These are phyloP conservation scores for Talaromyces sp. DNA, from an alignment of 2,329 filamentous ascomycete species.

Conservation along the genomic window DNA sequence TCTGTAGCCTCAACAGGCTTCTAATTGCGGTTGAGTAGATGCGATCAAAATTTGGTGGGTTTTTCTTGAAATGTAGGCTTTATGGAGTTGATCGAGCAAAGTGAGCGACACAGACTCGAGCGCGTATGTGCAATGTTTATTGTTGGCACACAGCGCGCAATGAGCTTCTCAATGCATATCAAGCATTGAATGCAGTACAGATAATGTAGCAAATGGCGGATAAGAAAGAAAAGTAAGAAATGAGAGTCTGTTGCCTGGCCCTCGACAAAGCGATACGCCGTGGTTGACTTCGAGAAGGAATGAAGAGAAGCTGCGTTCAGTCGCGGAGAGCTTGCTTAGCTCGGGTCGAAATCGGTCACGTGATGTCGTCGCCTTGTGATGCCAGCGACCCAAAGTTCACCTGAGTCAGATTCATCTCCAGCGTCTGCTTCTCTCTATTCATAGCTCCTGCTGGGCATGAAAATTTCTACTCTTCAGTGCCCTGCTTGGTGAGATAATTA, in stretches of 20 bases:
- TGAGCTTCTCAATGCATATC: conserved; percentile 11
- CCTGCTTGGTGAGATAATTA: not conserved
- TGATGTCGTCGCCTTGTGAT: not conserved
- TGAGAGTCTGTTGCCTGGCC: conserved; percentile 4
- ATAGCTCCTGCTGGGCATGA: not conserved
- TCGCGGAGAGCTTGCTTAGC: conserved; percentile 7
- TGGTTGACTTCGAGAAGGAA: conserved; percentile 6
- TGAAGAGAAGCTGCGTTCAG: conserved; percentile 1
- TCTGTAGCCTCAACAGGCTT: conserved; percentile 16
- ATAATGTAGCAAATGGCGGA: conserved; percentile 14
- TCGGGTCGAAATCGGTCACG: not conserved
- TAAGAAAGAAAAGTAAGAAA: conserved; percentile 20
- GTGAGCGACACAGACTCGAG: not conserved
- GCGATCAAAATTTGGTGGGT: not conserved
- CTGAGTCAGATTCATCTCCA: not conserved
- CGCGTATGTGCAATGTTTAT: conserved; percentile 11
- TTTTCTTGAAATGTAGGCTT: not conserved
- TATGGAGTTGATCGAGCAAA: not conserved
- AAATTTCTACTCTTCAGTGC: not conserved
- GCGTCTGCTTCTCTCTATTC: not conserved
- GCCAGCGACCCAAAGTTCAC: not conserved
- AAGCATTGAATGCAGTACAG: not conserved
- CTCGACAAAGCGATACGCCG: conserved; percentile 16
- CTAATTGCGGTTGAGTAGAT: not conserved
- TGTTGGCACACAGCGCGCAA: conserved; percentile 11